phyloP scores from a whole-genome alignment of 2,329 filamentous ascomycete genomes.

The Penicillium sp. region DNA sequence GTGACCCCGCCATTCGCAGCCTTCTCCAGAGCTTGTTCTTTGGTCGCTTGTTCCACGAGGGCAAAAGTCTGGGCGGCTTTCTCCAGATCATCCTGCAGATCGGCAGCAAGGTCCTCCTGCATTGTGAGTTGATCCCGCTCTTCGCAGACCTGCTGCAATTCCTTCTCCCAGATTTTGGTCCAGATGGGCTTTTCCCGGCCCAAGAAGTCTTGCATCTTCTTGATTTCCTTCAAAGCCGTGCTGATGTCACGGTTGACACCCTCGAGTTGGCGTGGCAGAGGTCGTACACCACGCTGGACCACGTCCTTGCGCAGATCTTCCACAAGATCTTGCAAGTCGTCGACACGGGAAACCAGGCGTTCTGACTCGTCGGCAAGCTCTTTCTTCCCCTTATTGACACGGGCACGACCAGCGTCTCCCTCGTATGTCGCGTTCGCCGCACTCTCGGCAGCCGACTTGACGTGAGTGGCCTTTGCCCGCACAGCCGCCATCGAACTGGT shows the following conservation, averaged over 20 bases:
- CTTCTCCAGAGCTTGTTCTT: constrained; percentile 79
- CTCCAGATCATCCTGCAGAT: constrained; percentile 89
- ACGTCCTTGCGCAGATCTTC: constrained; percentile 98
- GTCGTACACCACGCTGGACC: constrained; percentile 83
- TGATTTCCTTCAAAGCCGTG: constrained; percentile 73
- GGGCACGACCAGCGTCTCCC: constrained; percentile 72
- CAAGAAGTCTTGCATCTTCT: constrained; percentile 90
- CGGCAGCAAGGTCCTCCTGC: constrained; percentile 89
- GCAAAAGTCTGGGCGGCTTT: constrained; percentile 91
- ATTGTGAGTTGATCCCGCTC: constrained; percentile 91
- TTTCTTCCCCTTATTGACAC: constrained; percentile 83
- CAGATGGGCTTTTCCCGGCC: constrained; percentile 88
- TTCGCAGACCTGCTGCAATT: constrained; percentile 90
- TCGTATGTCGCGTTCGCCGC: constrained; percentile 65
- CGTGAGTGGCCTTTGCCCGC: constrained; percentile 70
- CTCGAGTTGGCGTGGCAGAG: constrained; percentile 84
- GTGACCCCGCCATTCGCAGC: constrained; percentile 38
- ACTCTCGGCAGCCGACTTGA: constrained; percentile 70
- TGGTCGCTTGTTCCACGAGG: constrained; percentile 95
- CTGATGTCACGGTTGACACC: constrained; percentile 82
- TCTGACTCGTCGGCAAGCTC: constrained; percentile 81
- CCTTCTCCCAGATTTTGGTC: constrained; percentile 99
- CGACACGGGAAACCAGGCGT: constrained; percentile 81
- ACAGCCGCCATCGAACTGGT: constrained; percentile 80
- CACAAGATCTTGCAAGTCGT: constrained; percentile 93